These are phyloP conservation scores for Picea mariana DNA, from an alignment of 83 land plant genomes.

Conservation along the genomic window DNA sequence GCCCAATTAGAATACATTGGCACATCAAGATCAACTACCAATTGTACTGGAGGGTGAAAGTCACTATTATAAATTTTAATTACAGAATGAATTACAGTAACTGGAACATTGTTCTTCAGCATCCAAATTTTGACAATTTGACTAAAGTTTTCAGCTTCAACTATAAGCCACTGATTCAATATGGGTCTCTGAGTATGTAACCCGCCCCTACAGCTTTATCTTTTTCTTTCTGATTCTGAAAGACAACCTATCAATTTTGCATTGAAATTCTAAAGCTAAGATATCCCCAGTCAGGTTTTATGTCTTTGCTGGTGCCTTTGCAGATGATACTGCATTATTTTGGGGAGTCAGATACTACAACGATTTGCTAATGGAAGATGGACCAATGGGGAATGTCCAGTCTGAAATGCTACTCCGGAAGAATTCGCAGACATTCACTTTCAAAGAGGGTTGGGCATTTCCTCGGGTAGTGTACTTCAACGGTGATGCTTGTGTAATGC, in stretches of 20 bases:
- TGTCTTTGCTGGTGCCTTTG: neutral
- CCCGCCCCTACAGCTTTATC: too few relatives aligned
- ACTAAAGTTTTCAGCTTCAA: slow-evolving; percentile 53
- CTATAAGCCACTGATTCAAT: slow-evolving; percentile 37
- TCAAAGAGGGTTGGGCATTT: slow-evolving; percentile 80
- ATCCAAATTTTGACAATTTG: slow-evolving; percentile 45
- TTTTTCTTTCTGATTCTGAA: too few relatives aligned
- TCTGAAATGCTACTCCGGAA: slow-evolving; percentile 69
- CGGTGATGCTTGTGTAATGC: slow-evolving; percentile 78
- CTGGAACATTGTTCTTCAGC: slow-evolving; percentile 56
- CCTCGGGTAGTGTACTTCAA: slow-evolving; percentile 73
- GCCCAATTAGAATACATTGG: slow-evolving; percentile 60
- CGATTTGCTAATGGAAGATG: slow-evolving; percentile 68
- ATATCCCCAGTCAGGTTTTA: too few relatives aligned
- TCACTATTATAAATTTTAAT: slow-evolving; percentile 47
- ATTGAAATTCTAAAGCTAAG: too few relatives aligned
- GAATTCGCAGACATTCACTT: slow-evolving; percentile 47
- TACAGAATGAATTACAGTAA: slow-evolving; percentile 47
- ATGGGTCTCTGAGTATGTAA: slow-evolving; percentile 40
- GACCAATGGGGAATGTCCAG: slow-evolving; percentile 65
- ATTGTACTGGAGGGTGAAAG: slow-evolving; percentile 55
- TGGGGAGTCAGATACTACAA: slow-evolving; percentile 76
- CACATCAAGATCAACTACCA: slow-evolving; percentile 55
- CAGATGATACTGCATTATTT: slow-evolving; percentile 80
- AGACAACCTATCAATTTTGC: too few relatives aligned